phyloP scores from a whole-genome alignment of 73 alveolate genomes.

The Paramecium biaurelia region DNA sequence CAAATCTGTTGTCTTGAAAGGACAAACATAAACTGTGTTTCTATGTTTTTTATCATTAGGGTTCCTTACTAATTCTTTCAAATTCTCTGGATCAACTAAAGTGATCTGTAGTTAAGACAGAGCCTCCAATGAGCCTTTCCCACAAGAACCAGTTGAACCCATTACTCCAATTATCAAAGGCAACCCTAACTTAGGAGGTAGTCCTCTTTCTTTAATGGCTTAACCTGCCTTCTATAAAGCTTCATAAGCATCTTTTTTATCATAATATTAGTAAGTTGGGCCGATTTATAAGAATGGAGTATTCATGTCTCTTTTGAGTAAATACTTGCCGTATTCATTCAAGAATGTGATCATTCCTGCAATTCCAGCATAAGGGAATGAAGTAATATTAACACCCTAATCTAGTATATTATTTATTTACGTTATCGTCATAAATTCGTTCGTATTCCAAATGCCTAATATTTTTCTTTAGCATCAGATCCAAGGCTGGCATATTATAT shows the following conservation, averaged over 20 bases:
- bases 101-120: slow-evolving; percentile 76
- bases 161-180: slow-evolving; percentile 82
- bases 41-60: slow-evolving; percentile 47
- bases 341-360: slow-evolving; percentile 83
- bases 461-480: slow-evolving; percentile 74
- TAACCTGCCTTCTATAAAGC: slow-evolving; percentile 66
- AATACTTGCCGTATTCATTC: slow-evolving; percentile 81
- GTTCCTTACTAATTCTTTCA: slow-evolving; percentile 53
- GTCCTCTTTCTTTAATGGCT: slow-evolving; percentile 66
- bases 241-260: slow-evolving; percentile 66
- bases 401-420: neutral
- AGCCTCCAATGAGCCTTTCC: slow-evolving; percentile 80
- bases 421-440: slow-evolving; percentile 70
- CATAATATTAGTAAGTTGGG: slow-evolving; percentile 71
- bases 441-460: slow-evolving; percentile 84
- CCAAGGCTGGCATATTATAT: slow-evolving; percentile 82
- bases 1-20: slow-evolving; percentile 66
- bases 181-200: slow-evolving; percentile 63
- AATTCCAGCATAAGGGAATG: slow-evolving; percentile 88
- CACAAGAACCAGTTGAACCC: slow-evolving; percentile 81
- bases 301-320: slow-evolving; percentile 67
- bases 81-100: slow-evolving; percentile 75
- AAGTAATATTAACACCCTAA: slow-evolving; percentile 72
- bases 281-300: slow-evolving; percentile 78
- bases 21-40: slow-evolving; percentile 56